Base-by-base conservation (phyloP, 108 stramenopile genomes). In the Pseudonitzschia multistriata region DNA sequence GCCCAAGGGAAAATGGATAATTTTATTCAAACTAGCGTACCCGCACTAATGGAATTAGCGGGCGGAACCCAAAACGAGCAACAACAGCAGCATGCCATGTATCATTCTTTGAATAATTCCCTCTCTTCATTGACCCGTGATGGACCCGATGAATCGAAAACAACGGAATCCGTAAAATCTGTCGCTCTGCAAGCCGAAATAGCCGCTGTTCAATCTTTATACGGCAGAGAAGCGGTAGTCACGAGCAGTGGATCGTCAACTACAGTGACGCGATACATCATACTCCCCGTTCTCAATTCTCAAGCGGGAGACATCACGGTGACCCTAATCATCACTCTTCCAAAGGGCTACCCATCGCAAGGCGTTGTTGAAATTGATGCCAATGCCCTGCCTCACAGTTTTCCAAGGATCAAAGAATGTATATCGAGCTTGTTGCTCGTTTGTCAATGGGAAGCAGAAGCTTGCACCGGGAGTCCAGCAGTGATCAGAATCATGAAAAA, bases 401-500 rank as follows among this genome's bases (percentile, higher is more conserved):
- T 55, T 10, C 29, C n/a, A n/a, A 8, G 13, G 19, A 6, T 52
- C 3, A 2, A 10, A 24, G 50, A 59, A 21, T 33, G 13, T n/a
- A 11, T 37, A 8, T 35, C 57, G 33, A n/a, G 57, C 29, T 33
- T 59, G 31, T 19, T 59, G 33, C 33, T n/a, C 57, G 33, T 59
- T 14, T 59, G 57, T 35, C 57, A 30, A 33, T 59, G 31, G 57
- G 57, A 59, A 59, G 57, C 57, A 33, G 33, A 59, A 59, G 57
- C 34, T n/a, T 59, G 57, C 34, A 13, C 5, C 13, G 57, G 57
- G 13, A 35, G 29, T 17, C 33, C 13, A 27, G 31, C 29, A 14
- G 3, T 59, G 11, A 33, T 59, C 15, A 59, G 29, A 25, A 59
- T 59, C n/a, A 35, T 59, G 19, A 35, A 15, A 35, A 33, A 30